These are phyloP conservation scores for Malus hybrid DNA, from an alignment of 331 rosid species.

Conservation along the genomic window DNA sequence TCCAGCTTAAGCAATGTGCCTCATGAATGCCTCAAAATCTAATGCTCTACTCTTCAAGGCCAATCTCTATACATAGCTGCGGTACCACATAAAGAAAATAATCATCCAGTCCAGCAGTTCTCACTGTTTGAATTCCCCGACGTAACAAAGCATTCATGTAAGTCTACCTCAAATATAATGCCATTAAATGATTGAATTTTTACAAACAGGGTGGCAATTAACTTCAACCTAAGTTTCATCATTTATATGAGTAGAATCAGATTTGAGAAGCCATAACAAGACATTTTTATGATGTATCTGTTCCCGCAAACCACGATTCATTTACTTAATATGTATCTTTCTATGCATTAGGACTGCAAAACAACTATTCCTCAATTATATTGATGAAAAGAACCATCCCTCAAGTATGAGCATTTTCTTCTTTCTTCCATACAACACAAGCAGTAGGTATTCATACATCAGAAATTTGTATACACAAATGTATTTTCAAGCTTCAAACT, in stretches of 20 bases:
- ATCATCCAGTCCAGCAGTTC: neutral
- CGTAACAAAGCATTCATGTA: neutral
- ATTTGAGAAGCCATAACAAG: neutral
- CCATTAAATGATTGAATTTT: neutral
- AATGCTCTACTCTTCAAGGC: neutral
- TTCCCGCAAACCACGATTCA: neutral
- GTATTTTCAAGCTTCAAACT: neutral
- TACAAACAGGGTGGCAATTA: neutral
- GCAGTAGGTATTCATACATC: neutral
- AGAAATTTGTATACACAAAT: neutral
- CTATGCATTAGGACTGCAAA: neutral
- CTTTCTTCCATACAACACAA: neutral
- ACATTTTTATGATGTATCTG: neutral
- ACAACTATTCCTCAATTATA: neutral
- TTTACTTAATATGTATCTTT: neutral
- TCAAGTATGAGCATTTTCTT: neutral
- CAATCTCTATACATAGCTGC: neutral
- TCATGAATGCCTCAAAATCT: neutral
- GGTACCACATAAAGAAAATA: neutral
- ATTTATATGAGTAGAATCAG: neutral
- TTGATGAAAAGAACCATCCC: neutral
- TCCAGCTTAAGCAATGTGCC: conserved; percentile 1
- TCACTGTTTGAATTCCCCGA: neutral
- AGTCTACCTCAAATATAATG: neutral
- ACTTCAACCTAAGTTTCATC: neutral